Conservation (phyloP, 2,329 filamentous ascomycete genomes). For the Exophiala sp. region DNA sequence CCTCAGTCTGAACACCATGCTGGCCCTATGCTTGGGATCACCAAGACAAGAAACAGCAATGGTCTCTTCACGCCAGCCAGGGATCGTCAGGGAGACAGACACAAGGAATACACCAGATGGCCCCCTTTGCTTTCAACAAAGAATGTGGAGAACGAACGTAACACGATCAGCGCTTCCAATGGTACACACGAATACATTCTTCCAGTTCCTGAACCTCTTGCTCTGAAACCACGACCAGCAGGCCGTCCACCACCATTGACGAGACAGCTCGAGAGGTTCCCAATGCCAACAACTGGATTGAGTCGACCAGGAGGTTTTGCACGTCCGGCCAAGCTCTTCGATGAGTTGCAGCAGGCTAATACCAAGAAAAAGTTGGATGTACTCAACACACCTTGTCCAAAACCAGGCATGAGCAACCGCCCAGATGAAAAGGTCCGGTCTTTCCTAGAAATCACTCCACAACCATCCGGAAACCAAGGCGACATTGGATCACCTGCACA, state of each 20-base stretch:
- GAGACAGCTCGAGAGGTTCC: constrained; percentile 24
- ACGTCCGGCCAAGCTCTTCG: constrained; percentile 23
- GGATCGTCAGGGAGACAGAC: neutral
- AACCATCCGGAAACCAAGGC: neutral
- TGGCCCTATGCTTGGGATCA: neutral
- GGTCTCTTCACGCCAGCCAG: constrained; percentile 21
- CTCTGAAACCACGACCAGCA: constrained; percentile 23
- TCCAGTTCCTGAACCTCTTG: constrained; percentile 24
- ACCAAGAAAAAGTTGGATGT: constrained; percentile 4
- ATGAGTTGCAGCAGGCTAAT: constrained; percentile 11
- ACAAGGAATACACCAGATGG: neutral
- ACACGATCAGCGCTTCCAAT: constrained; percentile 4
- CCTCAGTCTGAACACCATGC: neutral
- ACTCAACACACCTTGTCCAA: constrained; percentile 14
- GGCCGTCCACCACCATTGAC: constrained; percentile 24
- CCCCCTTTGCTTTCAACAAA: neutral
- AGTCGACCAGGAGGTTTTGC: constrained; percentile 12
- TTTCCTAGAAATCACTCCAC: neutral
- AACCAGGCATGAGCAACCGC: neutral
- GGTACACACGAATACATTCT: constrained; percentile 23
- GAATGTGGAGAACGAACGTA: neutral
- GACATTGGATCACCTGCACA: neutral
- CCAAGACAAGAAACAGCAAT: constrained; percentile 9
- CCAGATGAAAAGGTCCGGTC: neutral
- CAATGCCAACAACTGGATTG: constrained; percentile 9